Percentiles rank a stretch among this genome's conserved stretches.
Conservation (phyloP, 768 basidiomycete species). For the Boletus fagicola region DNA sequence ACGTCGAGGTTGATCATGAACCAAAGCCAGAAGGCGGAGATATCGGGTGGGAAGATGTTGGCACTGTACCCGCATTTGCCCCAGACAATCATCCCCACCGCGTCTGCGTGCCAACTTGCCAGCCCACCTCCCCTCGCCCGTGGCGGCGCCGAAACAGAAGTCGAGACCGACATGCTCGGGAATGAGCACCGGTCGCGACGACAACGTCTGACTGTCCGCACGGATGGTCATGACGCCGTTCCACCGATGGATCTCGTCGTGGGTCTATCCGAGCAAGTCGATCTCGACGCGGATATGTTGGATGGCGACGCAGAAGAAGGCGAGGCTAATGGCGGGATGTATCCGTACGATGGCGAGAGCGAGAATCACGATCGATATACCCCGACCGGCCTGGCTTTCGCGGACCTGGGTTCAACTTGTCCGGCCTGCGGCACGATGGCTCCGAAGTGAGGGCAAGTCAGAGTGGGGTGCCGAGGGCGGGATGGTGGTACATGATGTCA, state of each 20-base stretch:
- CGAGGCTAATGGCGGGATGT: neutral
- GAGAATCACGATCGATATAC: conserved; percentile 6
- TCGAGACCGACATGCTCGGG: conserved; percentile 27
- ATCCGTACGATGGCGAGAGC: conserved; percentile 11
- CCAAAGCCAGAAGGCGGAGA: conserved; percentile 29
- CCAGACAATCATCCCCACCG: neutral
- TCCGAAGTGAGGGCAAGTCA: conserved; percentile 23
- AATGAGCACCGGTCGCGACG: conserved; percentile 16
- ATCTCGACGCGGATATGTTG: conserved; percentile 30
- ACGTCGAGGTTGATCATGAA: conserved; percentile 73
- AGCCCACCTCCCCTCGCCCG: conserved; percentile 26
- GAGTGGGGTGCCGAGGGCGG: conserved; percentile 18
- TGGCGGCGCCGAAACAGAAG: conserved; percentile 36
- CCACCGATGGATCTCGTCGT: conserved; percentile 8
- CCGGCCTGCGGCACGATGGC: conserved; percentile 11
- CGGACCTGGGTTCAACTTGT: conserved; percentile 20
- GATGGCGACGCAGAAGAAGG: conserved; percentile 20
- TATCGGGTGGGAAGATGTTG: conserved; percentile 23
- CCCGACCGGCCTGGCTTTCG: conserved; percentile 4
- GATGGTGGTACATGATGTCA: conserved; percentile 2
- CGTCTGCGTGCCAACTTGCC: conserved; percentile 14
- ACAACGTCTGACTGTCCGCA: conserved; percentile 27
- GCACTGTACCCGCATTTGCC: neutral
- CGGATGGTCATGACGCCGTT: conserved; percentile 22
- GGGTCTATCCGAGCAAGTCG: conserved; percentile 12